phyloP scores from a whole-genome alignment of 1,139 yeast genomes.

The Pichia sp. region DNA sequence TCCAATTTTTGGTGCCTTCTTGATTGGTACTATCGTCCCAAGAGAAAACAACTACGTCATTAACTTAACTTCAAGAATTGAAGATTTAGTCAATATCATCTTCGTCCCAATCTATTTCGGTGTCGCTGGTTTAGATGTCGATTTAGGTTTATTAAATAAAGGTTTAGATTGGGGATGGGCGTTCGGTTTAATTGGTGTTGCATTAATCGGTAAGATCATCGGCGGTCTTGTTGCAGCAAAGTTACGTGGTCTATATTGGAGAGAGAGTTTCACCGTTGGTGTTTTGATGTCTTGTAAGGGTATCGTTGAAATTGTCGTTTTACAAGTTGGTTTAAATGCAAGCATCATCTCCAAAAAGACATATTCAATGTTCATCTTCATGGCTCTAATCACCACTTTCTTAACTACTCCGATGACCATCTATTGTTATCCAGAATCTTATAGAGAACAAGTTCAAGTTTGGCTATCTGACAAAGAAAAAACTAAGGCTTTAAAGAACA shows the following conservation, averaged over 20 bases:
- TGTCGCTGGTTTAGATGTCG: slow-evolving; percentile 69
- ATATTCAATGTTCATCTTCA: slow-evolving; percentile 76
- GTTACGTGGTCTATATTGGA: slow-evolving; percentile 59
- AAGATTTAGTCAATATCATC: slow-evolving; percentile 68
- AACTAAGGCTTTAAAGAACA: slow-evolving; percentile 1
- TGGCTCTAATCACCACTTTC: slow-evolving; percentile 76
- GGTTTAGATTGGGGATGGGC: slow-evolving; percentile 80
- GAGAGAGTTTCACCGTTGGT: slow-evolving; percentile 75
- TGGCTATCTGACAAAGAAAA: slow-evolving; percentile 21
- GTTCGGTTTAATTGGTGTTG: slow-evolving; percentile 61
- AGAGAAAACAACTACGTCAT: slow-evolving; percentile 73
- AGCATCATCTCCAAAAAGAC: slow-evolving; percentile 61
- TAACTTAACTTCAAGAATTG: slow-evolving; percentile 67
- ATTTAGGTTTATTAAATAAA: slow-evolving; percentile 57
- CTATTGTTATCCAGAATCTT: slow-evolving; percentile 55
- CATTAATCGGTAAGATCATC: slow-evolving; percentile 60
- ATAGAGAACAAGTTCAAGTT: slow-evolving; percentile 51
- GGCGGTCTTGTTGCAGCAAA: slow-evolving; percentile 70
- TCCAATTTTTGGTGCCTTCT: slow-evolving; percentile 73
- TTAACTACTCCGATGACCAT: slow-evolving; percentile 71
- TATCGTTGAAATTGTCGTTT: slow-evolving; percentile 76
- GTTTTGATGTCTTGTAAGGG: slow-evolving; percentile 89
- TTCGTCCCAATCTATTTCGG: slow-evolving; percentile 79
- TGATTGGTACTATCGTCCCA: slow-evolving; percentile 76
- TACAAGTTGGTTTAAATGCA: slow-evolving; percentile 70